Evolutionary conservation across 768 basidiomycete genomes (phyloP).

Genomic region (Lactarius akahatsu): DNA sequence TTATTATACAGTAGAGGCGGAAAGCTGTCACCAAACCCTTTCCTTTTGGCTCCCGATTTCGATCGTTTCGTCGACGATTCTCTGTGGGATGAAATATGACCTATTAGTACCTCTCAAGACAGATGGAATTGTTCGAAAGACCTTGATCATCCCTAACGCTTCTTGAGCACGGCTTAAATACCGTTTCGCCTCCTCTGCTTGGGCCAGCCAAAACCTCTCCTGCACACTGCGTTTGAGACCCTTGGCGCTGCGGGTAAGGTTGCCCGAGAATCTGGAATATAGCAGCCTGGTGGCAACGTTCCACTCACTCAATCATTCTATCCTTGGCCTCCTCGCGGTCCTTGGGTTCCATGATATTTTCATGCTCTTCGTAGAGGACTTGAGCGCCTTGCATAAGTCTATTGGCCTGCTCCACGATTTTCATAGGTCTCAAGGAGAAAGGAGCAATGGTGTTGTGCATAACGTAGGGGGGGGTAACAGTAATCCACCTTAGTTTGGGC

Average conservation of each 20-base stretch:
- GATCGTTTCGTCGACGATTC: neutral
- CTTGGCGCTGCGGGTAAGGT: neutral
- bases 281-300: neutral
- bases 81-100: neutral
- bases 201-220: neutral
- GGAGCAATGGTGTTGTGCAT: neutral
- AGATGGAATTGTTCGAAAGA: neutral
- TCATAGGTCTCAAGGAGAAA: neutral
- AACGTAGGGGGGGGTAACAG: neutral
- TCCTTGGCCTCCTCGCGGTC: conserved; percentile 4
- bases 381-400: neutral
- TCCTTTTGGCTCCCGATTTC: conserved; percentile 11
- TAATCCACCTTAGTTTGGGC: neutral
- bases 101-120: neutral
- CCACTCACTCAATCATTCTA: neutral
- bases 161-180: conserved; percentile 5
- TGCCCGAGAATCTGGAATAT: neutral
- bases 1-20: neutral
- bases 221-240: neutral
- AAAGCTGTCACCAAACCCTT: too few relatives aligned
- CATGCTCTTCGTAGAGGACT: neutral
- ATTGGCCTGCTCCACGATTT: conserved; percentile 6
- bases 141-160: conserved; percentile 9
- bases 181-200: conserved; percentile 1
- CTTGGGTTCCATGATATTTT: neutral